Conservation (phyloP, 495 filamentous ascomycete genomes). For the Cercophora newfieldiana region DNA sequence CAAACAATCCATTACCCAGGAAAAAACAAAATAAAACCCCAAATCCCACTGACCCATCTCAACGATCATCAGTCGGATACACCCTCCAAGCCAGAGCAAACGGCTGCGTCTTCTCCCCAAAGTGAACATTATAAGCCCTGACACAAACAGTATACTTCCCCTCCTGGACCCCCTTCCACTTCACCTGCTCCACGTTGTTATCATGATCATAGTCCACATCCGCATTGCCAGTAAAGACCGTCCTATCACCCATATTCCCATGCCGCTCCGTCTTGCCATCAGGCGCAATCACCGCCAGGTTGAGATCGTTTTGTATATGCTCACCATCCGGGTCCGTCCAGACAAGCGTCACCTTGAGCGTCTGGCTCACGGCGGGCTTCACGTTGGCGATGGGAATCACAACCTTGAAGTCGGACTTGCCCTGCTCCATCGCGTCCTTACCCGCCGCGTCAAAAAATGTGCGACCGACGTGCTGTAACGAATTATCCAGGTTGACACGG, state of each 20-base stretch:
- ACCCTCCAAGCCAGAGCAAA: not conserved
- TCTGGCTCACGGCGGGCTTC: not conserved
- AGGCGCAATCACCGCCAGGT: no score
- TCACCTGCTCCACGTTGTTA: slow-evolving; percentile 6
- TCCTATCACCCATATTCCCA: not conserved
- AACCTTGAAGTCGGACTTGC: no score
- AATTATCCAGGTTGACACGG: not conserved
- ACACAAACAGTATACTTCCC: not conserved
- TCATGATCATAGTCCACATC: no score
- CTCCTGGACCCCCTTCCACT: not conserved
- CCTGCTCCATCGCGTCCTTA: no score
- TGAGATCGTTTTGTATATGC: not conserved
- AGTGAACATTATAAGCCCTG: not conserved
- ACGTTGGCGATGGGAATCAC: not conserved
- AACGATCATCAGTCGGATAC: not conserved
- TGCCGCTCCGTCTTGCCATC: not conserved
- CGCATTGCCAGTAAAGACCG: no score
- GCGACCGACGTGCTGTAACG: not conserved
- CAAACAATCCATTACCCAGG: no score
- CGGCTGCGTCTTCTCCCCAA: not conserved
- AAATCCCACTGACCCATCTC: no score
- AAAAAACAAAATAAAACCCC: no score
- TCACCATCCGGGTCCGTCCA: not conserved
- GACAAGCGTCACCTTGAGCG: slow-evolving; percentile 1
- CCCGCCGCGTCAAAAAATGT: no score